Evolutionary conservation across 2,329 filamentous ascomycete genomes (phyloP).

Genomic region (Cytospora piceae): DNA sequence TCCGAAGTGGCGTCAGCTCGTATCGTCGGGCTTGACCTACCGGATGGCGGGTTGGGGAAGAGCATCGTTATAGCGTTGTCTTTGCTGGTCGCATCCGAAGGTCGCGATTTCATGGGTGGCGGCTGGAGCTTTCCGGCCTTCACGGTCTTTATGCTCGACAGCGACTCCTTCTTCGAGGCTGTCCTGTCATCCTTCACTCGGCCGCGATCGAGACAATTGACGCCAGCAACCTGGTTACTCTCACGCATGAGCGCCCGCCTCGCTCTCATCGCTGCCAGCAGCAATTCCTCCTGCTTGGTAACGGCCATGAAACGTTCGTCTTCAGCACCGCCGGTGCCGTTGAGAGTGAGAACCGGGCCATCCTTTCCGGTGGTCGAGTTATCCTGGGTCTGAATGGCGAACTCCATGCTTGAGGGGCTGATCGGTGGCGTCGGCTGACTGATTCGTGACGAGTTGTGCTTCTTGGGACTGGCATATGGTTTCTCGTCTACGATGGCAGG

Average conservation of each 20-base stretch:
- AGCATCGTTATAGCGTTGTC: conserved; percentile 9
- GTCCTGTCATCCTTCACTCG: conserved; percentile 1
- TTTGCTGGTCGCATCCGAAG: conserved; percentile 4
- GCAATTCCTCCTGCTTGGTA: conserved; percentile 61
- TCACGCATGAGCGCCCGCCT: conserved; percentile 61
- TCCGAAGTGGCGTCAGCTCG: not conserved
- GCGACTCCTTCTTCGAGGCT: conserved; percentile 26
- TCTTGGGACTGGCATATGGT: conserved; percentile 29
- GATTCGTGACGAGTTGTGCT: conserved; percentile 32
- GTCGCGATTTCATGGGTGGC: conserved; percentile 1
- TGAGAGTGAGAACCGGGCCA: conserved; percentile 41
- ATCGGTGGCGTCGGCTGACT: conserved; percentile 53
- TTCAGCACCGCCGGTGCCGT: conserved; percentile 31
- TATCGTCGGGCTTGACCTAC: conserved; percentile 1
- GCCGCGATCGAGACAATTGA: not conserved
- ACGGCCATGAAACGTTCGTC: conserved; percentile 59
- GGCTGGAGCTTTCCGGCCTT: conserved; percentile 14
- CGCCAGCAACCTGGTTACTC: conserved; percentile 33
- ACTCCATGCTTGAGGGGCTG: conserved; percentile 57
- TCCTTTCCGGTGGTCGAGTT: conserved; percentile 31
- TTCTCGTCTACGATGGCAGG: conserved; percentile 5
- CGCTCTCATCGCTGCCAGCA: conserved; percentile 59
- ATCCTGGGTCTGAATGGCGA: conserved; percentile 46
- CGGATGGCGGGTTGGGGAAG: conserved; percentile 19
- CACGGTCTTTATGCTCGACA: conserved; percentile 28